phyloP scores from a whole-genome alignment of 192 early-diverging fungal species.

The Podila horticola region DNA sequence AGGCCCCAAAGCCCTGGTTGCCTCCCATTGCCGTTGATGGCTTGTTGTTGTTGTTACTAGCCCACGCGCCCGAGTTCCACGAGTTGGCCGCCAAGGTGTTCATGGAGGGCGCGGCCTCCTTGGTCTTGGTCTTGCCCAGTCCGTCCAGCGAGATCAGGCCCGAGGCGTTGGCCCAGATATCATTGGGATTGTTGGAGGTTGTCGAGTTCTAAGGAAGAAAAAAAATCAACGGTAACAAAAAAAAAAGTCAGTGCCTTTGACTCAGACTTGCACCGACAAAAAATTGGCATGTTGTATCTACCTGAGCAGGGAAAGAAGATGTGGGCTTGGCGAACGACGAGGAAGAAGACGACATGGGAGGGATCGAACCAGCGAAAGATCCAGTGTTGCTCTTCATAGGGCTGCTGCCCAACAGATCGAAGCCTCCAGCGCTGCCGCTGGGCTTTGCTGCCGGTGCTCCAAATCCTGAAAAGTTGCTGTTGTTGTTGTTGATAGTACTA shows the following conservation, averaged over 20 bases:
- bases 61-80: slow-evolving; percentile 50
- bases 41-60: slow-evolving; percentile 17
- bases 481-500: slow-evolving; percentile 25
- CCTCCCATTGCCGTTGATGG: slow-evolving; percentile 18
- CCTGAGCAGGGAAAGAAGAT: slow-evolving; percentile 16
- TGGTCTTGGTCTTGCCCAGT: slow-evolving; percentile 66
- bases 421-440: not conserved
- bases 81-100: slow-evolving; percentile 58
- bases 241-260: not conserved
- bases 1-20: slow-evolving; percentile 16
- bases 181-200: slow-evolving; percentile 53
- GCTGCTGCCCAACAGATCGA: slow-evolving; percentile 40
- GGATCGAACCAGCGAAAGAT: slow-evolving; percentile 27
- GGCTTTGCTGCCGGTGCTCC: slow-evolving; percentile 13
- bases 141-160: slow-evolving; percentile 78
- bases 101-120: slow-evolving; percentile 66
- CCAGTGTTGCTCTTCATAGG: slow-evolving; percentile 24
- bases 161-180: slow-evolving; percentile 78
- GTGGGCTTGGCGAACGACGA: slow-evolving; percentile 8
- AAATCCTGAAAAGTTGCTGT: slow-evolving; percentile 13
- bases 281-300: too few relatives aligned
- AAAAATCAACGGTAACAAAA: slow-evolving; percentile 13
- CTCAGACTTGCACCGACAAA: not conserved
- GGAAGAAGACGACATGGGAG: slow-evolving; percentile 19
- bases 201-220: slow-evolving; percentile 11